Conservation (phyloP, 441 rosid species). For the Jatropha podagrica region DNA sequence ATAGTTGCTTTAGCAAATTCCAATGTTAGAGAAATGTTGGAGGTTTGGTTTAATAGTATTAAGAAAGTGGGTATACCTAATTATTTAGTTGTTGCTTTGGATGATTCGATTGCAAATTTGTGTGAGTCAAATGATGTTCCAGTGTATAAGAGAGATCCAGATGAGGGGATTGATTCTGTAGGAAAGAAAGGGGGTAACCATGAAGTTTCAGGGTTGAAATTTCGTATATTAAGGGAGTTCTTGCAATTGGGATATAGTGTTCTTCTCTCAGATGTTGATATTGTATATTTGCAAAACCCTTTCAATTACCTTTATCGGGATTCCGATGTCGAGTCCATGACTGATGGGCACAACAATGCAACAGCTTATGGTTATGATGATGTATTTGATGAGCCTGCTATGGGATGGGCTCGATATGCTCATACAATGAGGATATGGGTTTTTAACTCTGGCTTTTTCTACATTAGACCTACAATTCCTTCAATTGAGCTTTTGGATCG, state of each 20-base stretch:
- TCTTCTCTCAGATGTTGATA: constrained; percentile 93
- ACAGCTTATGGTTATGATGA: constrained; percentile 91
- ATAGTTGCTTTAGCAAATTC: constrained; percentile 89
- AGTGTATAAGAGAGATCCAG: constrained; percentile 76
- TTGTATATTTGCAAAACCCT: constrained; percentile 85
- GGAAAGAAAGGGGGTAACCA: constrained; percentile 48
- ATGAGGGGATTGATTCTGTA: constrained; percentile 56
- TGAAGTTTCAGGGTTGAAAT: constrained; percentile 90
- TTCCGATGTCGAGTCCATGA: constrained; percentile 95
- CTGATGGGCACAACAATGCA: constrained; percentile 79
- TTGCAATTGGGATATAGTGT: constrained; percentile 91
- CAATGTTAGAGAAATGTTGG: constrained; percentile 70
- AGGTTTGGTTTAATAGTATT: constrained; percentile 77
- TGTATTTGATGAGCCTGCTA: constrained; percentile 82
- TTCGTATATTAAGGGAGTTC: constrained; percentile 83
- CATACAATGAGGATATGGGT: constrained; percentile 99
- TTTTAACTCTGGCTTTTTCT: constrained; percentile 94
- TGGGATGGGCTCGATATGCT: constrained; percentile 99
- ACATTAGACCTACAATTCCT: constrained; percentile 83
- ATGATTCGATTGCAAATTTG: constrained; percentile 57
- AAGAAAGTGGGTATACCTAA: constrained; percentile 75
- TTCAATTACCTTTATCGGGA: constrained; percentile 77
- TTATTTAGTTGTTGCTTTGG: constrained; percentile 81
- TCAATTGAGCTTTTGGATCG: constrained; percentile 91
- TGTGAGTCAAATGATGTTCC: constrained; percentile 76